Evolutionary conservation across 1,284 basidiomycete species (phyloP).

Genomic region (Wolfiporia cocos): DNA sequence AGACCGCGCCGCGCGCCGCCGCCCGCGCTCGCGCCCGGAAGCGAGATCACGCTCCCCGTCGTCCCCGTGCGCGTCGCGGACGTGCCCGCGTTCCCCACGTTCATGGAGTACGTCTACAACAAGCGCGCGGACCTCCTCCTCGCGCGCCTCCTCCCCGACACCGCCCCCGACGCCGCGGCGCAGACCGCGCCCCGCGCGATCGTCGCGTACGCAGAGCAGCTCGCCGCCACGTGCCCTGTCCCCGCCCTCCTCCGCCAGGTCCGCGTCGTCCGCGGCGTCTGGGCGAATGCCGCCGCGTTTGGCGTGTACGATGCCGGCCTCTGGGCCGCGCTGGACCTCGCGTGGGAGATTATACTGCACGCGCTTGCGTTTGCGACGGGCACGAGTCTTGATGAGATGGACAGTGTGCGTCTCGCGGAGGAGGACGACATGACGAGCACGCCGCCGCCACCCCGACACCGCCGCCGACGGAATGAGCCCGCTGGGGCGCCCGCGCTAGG

Average conservation of each 20-base stretch:
- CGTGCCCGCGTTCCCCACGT: conserved; percentile 51
- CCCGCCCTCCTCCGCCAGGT: conserved; percentile 35
- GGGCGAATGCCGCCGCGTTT: conserved; percentile 55
- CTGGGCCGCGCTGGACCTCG: conserved; percentile 51
- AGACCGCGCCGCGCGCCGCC: no score
- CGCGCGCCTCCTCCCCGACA: conserved; percentile 42
- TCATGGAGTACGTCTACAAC: conserved; percentile 58
- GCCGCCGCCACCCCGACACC: no score
- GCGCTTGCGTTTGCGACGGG: conserved; percentile 28
- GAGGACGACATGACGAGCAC: no score
- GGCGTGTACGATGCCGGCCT: conserved; percentile 49
- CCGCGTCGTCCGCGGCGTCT: conserved; percentile 45
- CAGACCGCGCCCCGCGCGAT: conserved; percentile 6
- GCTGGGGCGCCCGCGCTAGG: no score
- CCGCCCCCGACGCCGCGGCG: conserved; percentile 25
- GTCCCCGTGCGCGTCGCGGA: conserved; percentile 60
- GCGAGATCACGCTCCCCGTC: conserved; percentile 44
- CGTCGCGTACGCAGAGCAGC: conserved; percentile 21
- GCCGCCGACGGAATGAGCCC: no score
- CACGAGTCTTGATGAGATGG: no score
- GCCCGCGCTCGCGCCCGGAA: conserved; percentile 27
- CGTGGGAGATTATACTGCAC: conserved; percentile 51
- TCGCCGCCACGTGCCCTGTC: conserved; percentile 24
- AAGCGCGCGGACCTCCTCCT: conserved; percentile 45
- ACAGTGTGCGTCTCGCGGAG: no score